phyloP scores from a whole-genome alignment of 495 filamentous ascomycete species.

The Penicillium chermesinum region DNA sequence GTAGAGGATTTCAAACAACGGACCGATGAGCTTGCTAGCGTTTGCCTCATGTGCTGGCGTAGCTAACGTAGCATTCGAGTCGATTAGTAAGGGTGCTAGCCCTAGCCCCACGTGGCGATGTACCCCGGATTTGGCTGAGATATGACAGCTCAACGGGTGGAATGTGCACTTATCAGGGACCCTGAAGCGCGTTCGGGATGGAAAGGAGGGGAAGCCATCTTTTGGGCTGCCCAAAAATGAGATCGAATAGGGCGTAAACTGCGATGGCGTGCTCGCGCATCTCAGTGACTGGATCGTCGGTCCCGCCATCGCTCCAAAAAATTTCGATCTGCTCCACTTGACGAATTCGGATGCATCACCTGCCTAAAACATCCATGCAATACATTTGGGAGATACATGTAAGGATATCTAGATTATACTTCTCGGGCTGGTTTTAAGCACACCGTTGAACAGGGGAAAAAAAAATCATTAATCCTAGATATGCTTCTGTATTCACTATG shows the following conservation, averaged over 20 bases:
- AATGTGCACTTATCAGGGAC: no score
- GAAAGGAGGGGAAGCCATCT: neutral
- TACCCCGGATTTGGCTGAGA: neutral
- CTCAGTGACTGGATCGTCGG: constrained; percentile 6
- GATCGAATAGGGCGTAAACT: neutral
- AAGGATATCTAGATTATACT: no score
- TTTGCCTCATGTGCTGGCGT: no score
- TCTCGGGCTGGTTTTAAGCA: no score
- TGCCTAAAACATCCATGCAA: neutral
- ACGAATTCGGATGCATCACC: neutral
- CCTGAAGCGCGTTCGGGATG: neutral
- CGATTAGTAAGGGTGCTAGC: neutral
- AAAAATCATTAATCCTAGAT: no score
- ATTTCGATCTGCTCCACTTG: constrained; percentile 7
- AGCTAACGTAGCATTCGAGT: no score
- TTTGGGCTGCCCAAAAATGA: constrained; percentile 1
- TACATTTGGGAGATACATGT: constrained; percentile 1
- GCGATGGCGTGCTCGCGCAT: constrained; percentile 18
- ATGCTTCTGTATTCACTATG: constrained; percentile 9
- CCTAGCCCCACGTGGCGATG: neutral
- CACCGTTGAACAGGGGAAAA: no score
- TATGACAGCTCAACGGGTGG: neutral
- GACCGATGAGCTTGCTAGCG: no score
- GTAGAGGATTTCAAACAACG: no score
- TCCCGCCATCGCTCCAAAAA: constrained; percentile 3